Conservation (phyloP, 805 yeast genomes). For the Metschnikowia henanensis region DNA sequence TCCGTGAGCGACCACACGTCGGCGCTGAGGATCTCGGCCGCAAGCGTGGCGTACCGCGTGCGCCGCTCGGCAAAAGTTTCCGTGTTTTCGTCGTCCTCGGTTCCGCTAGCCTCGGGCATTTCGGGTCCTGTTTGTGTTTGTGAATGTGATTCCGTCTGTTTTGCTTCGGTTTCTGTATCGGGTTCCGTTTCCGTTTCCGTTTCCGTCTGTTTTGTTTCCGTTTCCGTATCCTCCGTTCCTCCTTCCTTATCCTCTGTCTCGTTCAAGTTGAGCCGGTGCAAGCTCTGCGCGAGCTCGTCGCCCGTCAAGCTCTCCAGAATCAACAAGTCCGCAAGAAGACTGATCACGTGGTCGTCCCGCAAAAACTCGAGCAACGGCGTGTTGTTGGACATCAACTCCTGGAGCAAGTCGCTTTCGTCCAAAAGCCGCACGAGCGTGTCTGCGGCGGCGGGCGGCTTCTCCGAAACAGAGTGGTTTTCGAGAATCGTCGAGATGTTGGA, state of each 20-base stretch:
- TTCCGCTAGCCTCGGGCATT: constrained; percentile 5
- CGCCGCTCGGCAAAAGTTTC: constrained; percentile 32
- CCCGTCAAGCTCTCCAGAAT: constrained; percentile 23
- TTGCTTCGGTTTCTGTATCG: constrained; percentile 20
- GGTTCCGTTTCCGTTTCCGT: background rate
- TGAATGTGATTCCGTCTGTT: no score
- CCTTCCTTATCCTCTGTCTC: constrained; percentile 3
- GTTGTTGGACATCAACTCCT: constrained; percentile 69
- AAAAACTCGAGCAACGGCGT: constrained; percentile 74
- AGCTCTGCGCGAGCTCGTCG: constrained; percentile 18
- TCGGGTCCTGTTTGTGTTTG: constrained; percentile 1
- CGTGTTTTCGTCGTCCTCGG: constrained; percentile 10
- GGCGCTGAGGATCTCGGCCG: constrained; percentile 86
- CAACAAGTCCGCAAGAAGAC: constrained; percentile 39
- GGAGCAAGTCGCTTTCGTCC: constrained; percentile 43
- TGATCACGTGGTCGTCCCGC: constrained; percentile 45
- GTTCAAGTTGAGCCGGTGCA: constrained; percentile 15
- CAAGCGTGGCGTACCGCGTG: constrained; percentile 43
- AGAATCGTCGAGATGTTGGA: constrained; percentile 41
- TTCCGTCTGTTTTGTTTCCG: background rate
- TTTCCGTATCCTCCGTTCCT: background rate
- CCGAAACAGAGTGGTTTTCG: constrained; percentile 30
- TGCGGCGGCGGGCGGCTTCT: constrained; percentile 16
- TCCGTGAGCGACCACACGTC: constrained; percentile 95
- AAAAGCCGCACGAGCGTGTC: constrained; percentile 35